Evolutionary conservation across 2,329 filamentous ascomycete species (phyloP).

Genomic region (Epichloe coenophiala): DNA sequence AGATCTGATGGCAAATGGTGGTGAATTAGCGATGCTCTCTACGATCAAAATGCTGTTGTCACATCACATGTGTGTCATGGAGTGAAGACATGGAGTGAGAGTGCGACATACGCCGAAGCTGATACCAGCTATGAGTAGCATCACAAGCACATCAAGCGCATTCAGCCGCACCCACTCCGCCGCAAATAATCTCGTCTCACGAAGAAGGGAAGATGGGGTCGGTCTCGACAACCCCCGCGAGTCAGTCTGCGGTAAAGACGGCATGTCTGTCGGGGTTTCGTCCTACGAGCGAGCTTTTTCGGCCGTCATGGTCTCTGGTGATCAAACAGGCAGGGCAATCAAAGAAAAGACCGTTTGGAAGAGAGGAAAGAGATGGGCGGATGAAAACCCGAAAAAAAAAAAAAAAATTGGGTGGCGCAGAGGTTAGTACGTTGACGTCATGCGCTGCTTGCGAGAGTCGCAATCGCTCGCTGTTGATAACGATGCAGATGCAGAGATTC

Average conservation of each 20-base stretch:
- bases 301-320: background rate
- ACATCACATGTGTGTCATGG: too few relatives aligned
- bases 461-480: too few relatives aligned
- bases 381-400: too few relatives aligned
- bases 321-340: background rate
- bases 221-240: background rate
- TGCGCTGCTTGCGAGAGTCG: background rate
- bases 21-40: background rate
- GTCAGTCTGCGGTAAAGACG: conserved; percentile 8
- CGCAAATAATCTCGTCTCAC: conserved; percentile 11
- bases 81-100: too few relatives aligned
- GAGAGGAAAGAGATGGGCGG: background rate
- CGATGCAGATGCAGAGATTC: too few relatives aligned
- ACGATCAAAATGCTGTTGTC: too few relatives aligned
- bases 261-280: conserved; percentile 8
- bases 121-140: conserved; percentile 34
- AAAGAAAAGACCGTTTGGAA: too few relatives aligned
- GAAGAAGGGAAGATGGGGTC: background rate
- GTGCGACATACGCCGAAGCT: conserved; percentile 16
- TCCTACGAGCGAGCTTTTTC: background rate
- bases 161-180: conserved; percentile 42
- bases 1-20: conserved; percentile 25
- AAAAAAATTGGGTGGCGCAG: background rate
- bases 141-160: conserved; percentile 46
- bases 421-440: background rate